phyloP scores from a whole-genome alignment of 768 basidiomycete genomes.

The Tulasnella sp. region DNA sequence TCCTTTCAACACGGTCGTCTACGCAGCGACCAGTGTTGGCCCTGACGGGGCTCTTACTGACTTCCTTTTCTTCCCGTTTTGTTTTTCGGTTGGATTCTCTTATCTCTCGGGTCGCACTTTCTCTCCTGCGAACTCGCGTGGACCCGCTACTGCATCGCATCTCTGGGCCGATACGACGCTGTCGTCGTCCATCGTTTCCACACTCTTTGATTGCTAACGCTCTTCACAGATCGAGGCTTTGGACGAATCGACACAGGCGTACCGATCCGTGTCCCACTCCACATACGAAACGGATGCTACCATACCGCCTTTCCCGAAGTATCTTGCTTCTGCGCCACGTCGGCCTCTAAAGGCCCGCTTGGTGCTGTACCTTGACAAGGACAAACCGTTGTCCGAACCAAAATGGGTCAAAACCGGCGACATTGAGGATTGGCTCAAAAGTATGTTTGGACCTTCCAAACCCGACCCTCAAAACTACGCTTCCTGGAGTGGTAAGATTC shows the following conservation, averaged over 20 bases:
- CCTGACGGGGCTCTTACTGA: conserved; percentile 12
- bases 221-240: conserved; percentile 56
- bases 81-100: not conserved
- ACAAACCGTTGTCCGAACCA: conserved; percentile 82
- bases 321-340: conserved; percentile 3
- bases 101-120: not conserved
- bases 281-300: conserved; percentile 39
- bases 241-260: conserved; percentile 59
- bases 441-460: conserved; percentile 50
- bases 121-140: not conserved
- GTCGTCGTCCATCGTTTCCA: too few species aligned
- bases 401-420: conserved; percentile 95
- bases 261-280: conserved; percentile 40
- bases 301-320: conserved; percentile 51
- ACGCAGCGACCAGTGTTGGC: not conserved
- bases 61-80: conserved; percentile 1
- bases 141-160: not conserved
- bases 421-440: conserved; percentile 84
- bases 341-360: conserved; percentile 39
- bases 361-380: conserved; percentile 69
- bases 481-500: conserved; percentile 85
- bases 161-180: not conserved
- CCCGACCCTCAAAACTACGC: conserved; percentile 18
- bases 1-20: not conserved
- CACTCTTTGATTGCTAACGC: conserved; percentile 5